These are phyloP conservation scores for Cryphonectria naterciae DNA, from an alignment of 2,329 filamentous ascomycete genomes.

Conservation along the genomic window DNA sequence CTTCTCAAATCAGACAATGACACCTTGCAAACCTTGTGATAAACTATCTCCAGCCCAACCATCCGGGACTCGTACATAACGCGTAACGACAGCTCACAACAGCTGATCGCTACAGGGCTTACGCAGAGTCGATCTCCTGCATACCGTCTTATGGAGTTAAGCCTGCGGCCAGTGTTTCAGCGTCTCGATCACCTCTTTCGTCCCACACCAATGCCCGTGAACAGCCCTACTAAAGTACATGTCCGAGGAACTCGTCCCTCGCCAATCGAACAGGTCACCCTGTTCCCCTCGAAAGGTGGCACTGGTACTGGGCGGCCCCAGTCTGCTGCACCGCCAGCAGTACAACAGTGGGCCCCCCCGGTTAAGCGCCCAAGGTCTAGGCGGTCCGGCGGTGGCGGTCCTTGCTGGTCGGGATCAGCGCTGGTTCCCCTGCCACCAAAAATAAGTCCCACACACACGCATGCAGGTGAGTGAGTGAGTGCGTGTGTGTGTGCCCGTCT, in stretches of 20 bases:
- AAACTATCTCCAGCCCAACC: neutral
- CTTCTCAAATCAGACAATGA: conserved; percentile 2
- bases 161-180: neutral
- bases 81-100: neutral
- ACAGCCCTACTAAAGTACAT: neutral
- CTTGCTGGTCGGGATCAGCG: neutral
- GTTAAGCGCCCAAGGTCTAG: conserved; percentile 1
- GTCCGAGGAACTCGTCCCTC: neutral
- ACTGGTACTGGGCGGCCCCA: neutral
- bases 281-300: neutral
- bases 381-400: neutral
- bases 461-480: neutral
- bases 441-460: conserved; percentile 3
- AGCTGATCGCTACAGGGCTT: neutral
- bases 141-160: neutral
- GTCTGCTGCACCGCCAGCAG: conserved; percentile 12
- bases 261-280: conserved; percentile 4
- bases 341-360: conserved; percentile 7
- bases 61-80: neutral
- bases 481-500: neutral
- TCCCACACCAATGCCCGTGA: neutral
- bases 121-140: neutral
- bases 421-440: neutral
- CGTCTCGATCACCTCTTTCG: neutral
- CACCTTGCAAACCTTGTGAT: conserved; percentile 1